A percentile compares a stretch with the other conserved stretches of the same genome.
Evolutionary conservation across 2,329 filamentous ascomycete species (phyloP).

Genomic region (Aspergillus arachidicola): DNA sequence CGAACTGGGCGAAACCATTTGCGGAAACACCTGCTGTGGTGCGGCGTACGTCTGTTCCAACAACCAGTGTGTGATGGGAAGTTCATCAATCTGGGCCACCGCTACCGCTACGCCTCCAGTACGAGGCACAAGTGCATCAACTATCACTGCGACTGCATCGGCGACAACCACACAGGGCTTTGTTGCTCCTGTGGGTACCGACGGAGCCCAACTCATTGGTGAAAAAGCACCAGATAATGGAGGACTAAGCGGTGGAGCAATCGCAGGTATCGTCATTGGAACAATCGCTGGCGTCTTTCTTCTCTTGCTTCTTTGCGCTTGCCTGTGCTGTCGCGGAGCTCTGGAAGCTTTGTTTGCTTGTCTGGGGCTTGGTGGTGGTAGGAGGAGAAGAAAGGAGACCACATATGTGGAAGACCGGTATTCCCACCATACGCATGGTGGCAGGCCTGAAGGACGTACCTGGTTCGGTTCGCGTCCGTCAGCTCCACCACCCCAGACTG

Average conservation of each 20-base stretch:
- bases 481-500: constrained; percentile 30
- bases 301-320: constrained; percentile 48
- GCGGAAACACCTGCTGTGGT: constrained; percentile 49
- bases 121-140: constrained; percentile 49
- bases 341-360: constrained; percentile 45
- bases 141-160: constrained; percentile 45
- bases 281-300: constrained; percentile 49
- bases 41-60: constrained; percentile 48
- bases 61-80: constrained; percentile 44
- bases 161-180: constrained; percentile 49
- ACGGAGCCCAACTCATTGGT: constrained; percentile 41
- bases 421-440: constrained; percentile 36
- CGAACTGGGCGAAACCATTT: constrained; percentile 46
- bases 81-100: constrained; percentile 43
- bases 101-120: constrained; percentile 43
- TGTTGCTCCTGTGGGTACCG: constrained; percentile 48
- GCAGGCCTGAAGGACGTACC: constrained; percentile 31
- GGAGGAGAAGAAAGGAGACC: constrained; percentile 41
- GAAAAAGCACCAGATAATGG: constrained; percentile 32
- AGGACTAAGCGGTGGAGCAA: constrained; percentile 52
- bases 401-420: constrained; percentile 45
- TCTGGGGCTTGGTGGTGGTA: constrained; percentile 41
- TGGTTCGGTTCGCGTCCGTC: constrained; percentile 47
- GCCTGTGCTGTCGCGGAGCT: constrained; percentile 45
- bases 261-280: constrained; percentile 56